These are phyloP conservation scores for Pythium utonaiense DNA, from an alignment of 352 stramenopile species.

Conservation along the genomic window DNA sequence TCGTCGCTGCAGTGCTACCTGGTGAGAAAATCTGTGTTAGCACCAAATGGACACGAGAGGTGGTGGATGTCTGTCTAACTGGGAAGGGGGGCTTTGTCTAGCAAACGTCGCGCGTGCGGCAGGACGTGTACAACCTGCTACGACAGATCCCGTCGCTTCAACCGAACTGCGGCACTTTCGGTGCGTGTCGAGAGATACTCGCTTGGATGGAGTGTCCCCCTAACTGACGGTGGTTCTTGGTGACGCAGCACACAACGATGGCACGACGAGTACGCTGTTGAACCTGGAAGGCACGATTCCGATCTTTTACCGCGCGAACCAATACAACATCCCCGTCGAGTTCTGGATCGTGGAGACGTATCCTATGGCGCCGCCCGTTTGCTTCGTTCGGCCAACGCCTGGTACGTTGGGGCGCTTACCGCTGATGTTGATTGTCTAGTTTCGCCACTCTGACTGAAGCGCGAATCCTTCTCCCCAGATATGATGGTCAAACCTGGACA, in stretches of 20 bases:
- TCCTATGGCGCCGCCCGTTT: constrained; percentile 73
- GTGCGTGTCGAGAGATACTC: constrained; percentile 22
- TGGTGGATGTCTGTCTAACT: too few species aligned
- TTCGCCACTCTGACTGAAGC: background rate
- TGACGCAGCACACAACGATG: constrained; percentile 75
- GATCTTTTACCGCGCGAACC: constrained; percentile 86
- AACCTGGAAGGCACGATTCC: constrained; percentile 88
- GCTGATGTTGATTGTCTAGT: too few species aligned
- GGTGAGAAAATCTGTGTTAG: too few species aligned
- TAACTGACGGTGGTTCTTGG: background rate
- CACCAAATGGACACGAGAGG: too few species aligned
- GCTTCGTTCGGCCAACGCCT: constrained; percentile 82
- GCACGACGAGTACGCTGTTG: constrained; percentile 78
- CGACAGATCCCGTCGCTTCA: constrained; percentile 83
- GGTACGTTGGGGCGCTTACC: constrained; percentile 22
- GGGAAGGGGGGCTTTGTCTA: constrained; percentile 16
- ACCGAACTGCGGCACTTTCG: constrained; percentile 82
- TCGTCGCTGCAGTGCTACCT: constrained; percentile 82
- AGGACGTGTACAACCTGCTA: constrained; percentile 83
- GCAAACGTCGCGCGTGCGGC: constrained; percentile 81
- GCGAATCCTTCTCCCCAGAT: constrained; percentile 28
- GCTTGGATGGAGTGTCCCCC: background rate
- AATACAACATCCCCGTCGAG: constrained; percentile 91
- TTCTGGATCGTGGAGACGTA: constrained; percentile 88
- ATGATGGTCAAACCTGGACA: constrained; percentile 88